A percentile compares a stretch with the other conserved stretches of the same genome.
Evolutionary conservation across 257 asterid genomes (phyloP).

Genomic region (Ocimum tenuiflorum): DNA sequence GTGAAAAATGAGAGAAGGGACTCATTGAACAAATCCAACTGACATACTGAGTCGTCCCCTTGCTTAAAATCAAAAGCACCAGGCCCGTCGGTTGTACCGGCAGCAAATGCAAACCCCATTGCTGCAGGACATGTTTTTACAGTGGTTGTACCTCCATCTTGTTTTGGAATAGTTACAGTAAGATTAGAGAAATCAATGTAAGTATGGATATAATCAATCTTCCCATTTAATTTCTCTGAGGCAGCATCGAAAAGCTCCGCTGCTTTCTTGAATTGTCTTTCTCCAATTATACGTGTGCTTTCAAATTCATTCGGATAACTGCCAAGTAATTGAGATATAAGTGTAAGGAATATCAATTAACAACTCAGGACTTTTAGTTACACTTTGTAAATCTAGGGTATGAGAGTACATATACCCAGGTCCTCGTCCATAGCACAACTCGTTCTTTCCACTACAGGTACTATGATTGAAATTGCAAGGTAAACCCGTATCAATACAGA

Average conservation of each 20-base stretch:
- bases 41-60: conserved; percentile 74
- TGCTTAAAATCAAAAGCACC: conserved; percentile 99
- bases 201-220: conserved; percentile 72
- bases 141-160: conserved; percentile 46
- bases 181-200: conserved; percentile 73
- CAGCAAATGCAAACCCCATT: conserved; percentile 98
- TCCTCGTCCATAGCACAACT: conserved; percentile 92
- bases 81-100: conserved; percentile 99
- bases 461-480: conserved; percentile 98
- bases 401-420: conserved; percentile 62
- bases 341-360: conserved; percentile 7
- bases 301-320: conserved; percentile 95
- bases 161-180: conserved; percentile 56
- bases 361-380: not conserved
- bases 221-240: conserved; percentile 67
- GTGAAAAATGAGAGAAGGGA: conserved; percentile 5
- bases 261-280: conserved; percentile 82
- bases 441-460: conserved; percentile 95
- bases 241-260: conserved; percentile 67
- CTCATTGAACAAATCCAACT: conserved; percentile 5
- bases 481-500: conserved; percentile 86
- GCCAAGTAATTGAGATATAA: conserved; percentile 26
- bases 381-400: not conserved
- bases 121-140: conserved; percentile 96
- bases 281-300: conserved; percentile 90